Percentiles rank a stretch among this genome's conserved stretches.
Evolutionary conservation across 2,329 filamentous ascomycete species (phyloP).

Genomic region (Exophiala spinifera): DNA sequence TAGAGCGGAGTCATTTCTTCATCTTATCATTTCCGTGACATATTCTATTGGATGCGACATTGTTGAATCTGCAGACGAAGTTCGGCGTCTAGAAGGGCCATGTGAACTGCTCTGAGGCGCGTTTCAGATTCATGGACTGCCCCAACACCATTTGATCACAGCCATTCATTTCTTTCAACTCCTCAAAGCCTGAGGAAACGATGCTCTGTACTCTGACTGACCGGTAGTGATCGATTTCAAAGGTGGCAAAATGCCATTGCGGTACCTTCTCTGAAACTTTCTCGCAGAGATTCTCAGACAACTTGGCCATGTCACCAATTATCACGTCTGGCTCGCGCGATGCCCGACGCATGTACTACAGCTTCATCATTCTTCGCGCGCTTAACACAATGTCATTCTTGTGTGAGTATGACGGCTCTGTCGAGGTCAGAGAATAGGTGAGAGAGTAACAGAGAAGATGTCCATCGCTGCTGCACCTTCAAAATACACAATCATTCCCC

Average conservation of each 20-base stretch:
- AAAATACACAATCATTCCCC: not conserved
- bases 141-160: constrained; percentile 11
- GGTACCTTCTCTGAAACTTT: constrained; percentile 17
- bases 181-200: constrained; percentile 17
- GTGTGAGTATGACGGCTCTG: constrained; percentile 5
- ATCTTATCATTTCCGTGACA: too few relatives aligned
- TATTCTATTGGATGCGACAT: not conserved
- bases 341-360: constrained; percentile 18
- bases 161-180: constrained; percentile 23
- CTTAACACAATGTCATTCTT: constrained; percentile 2
- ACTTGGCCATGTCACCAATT: constrained; percentile 14
- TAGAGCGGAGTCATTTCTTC: too few relatives aligned
- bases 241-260: constrained; percentile 7
- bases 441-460: constrained; percentile 12
- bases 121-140: constrained; percentile 17
- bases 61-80: constrained; percentile 2
- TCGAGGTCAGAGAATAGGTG: not conserved
- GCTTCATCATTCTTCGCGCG: constrained; percentile 21
- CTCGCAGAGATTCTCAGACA: constrained; percentile 17
- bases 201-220: constrained; percentile 3
- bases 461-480: constrained; percentile 13
- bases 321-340: constrained; percentile 15
- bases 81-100: constrained; percentile 14
- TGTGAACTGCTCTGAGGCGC: constrained; percentile 13
- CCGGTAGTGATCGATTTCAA: constrained; percentile 1